phyloP scores from a whole-genome alignment of 768 basidiomycete genomes.

The Hericium rajendrae region DNA sequence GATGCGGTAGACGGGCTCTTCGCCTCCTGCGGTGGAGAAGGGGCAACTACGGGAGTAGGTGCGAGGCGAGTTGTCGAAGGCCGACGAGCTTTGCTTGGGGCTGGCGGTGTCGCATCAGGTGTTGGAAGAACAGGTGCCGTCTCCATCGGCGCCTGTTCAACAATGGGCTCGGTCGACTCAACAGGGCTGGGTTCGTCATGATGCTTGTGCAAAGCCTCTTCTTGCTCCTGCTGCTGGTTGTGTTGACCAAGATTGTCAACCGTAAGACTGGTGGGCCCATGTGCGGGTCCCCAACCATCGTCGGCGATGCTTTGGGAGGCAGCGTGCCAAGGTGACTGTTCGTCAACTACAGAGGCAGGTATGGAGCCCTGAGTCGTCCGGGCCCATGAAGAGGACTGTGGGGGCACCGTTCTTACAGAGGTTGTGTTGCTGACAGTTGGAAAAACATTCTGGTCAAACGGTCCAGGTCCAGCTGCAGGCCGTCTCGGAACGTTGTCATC shows the following conservation, averaged over 20 bases:
- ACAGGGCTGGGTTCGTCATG: not conserved
- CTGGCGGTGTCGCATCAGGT: constrained; percentile 17
- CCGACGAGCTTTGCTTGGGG: constrained; percentile 13
- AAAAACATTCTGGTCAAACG: constrained; percentile 9
- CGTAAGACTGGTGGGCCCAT: constrained; percentile 42
- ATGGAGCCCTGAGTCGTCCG: constrained; percentile 4
- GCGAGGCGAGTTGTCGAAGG: constrained; percentile 7
- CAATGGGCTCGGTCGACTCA: constrained; percentile 11
- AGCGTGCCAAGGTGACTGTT: constrained; percentile 45
- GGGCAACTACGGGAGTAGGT: constrained; percentile 11
- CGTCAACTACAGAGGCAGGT: constrained; percentile 21
- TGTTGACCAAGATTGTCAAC: constrained; percentile 51
- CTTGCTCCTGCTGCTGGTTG: constrained; percentile 39
- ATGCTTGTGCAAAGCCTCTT: constrained; percentile 12
- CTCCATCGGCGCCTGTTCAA: constrained; percentile 16
- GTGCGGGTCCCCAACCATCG: constrained; percentile 34
- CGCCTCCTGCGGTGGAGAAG: constrained; percentile 10
- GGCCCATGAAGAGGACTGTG: constrained; percentile 13
- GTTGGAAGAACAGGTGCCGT: constrained; percentile 8
- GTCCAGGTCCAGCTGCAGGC: constrained; percentile 3
- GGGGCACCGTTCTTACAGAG: constrained; percentile 6
- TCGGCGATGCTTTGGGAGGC: constrained; percentile 37
- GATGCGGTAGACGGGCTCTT: constrained; percentile 15
- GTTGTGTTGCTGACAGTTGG: constrained; percentile 13
- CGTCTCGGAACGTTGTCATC: constrained; percentile 10